These are phyloP conservation scores for Dictyostelium capitatum DNA, from an alignment of 78 protist genomes.

Conservation along the genomic window DNA sequence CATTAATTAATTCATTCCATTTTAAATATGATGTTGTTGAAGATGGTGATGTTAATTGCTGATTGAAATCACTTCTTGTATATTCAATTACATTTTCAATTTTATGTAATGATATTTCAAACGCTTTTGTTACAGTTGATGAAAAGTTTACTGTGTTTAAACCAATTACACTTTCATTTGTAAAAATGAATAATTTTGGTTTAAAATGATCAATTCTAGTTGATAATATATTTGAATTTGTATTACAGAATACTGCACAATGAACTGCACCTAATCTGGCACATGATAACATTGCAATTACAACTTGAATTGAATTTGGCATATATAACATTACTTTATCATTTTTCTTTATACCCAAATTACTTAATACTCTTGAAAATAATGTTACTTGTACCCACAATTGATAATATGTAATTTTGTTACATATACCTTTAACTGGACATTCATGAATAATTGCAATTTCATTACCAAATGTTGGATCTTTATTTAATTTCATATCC, in stretches of 20 bases:
- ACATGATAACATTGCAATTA: constrained; percentile 85
- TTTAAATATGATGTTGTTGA: not conserved
- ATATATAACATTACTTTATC: not conserved
- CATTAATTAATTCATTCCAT: not conserved
- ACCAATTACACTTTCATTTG: not conserved
- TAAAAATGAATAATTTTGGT: constrained; percentile 1
- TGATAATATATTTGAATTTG: not conserved
- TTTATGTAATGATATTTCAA: not conserved
- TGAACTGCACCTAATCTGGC: constrained; percentile 95
- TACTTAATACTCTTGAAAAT: not conserved
- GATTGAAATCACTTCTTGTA: not conserved
- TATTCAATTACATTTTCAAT: not conserved
- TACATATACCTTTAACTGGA: too few species aligned
- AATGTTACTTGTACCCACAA: too few species aligned
- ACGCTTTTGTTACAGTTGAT: not conserved
- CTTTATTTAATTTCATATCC: not conserved
- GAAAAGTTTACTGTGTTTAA: not conserved
- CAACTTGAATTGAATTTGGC: not conserved
- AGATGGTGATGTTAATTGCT: not conserved
- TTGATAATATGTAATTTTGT: too few species aligned
- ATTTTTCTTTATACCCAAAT: not conserved
- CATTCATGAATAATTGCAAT: too few species aligned
- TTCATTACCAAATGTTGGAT: too few species aligned
- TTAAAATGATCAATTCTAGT: constrained; percentile 1
- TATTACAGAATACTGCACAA: not conserved